Percentiles rank a stretch among this genome's conserved stretches.
These are phyloP conservation scores for Syncephalastrum racemosum DNA, from an alignment of 371 early-diverging fungal genomes.

Conservation along the genomic window DNA sequence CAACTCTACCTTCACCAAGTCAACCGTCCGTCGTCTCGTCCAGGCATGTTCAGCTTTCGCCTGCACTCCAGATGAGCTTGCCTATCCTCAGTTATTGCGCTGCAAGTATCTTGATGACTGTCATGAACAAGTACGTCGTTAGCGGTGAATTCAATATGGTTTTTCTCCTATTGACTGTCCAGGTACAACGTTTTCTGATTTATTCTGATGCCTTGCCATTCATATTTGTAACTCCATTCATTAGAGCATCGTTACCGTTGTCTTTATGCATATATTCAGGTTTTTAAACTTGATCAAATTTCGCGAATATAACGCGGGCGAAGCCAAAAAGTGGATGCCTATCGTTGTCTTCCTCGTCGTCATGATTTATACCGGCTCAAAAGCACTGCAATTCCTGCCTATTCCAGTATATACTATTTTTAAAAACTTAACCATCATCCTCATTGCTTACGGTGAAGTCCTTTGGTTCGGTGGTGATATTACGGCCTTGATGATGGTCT, in stretches of 20 bases:
- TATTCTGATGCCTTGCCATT: not conserved
- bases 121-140: slow-evolving; percentile 87
- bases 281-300: slow-evolving; percentile 65
- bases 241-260: slow-evolving; percentile 41
- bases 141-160: slow-evolving; percentile 85
- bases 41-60: slow-evolving; percentile 15
- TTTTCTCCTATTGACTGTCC: slow-evolving; percentile 86
- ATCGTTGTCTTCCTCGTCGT: slow-evolving; percentile 84
- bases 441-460: slow-evolving; percentile 95
- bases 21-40: slow-evolving; percentile 15
- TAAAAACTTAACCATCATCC: slow-evolving; percentile 98
- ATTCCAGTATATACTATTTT: slow-evolving; percentile 98
- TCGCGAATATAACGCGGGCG: slow-evolving; percentile 59
- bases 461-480: slow-evolving; percentile 80
- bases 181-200: slow-evolving; percentile 44
- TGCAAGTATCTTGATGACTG: slow-evolving; percentile 87
- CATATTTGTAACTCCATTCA: not conserved
- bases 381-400: slow-evolving; percentile 88
- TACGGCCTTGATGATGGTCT: slow-evolving; percentile 74
- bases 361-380: slow-evolving; percentile 99
- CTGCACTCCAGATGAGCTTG: slow-evolving; percentile 15
- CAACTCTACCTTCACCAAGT: not conserved
- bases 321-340: slow-evolving; percentile 84
- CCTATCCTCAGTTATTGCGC: slow-evolving; percentile 80
- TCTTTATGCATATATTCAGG: slow-evolving; percentile 53